Conservation (phyloP, 305 asterid species). For the Fraxinus latifolia region DNA sequence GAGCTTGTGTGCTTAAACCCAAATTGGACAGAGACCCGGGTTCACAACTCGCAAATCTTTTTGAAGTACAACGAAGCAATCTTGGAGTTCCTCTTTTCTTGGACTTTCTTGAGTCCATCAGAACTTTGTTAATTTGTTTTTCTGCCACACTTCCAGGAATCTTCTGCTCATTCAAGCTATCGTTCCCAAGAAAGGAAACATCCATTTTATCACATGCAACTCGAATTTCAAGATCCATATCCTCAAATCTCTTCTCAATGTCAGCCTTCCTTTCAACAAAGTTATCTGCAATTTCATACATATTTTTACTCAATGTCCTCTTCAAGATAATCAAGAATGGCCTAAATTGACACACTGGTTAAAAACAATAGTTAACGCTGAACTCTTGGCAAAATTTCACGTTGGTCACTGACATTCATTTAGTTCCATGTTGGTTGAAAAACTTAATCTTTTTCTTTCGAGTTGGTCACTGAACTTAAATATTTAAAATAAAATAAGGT, state of each 20-base stretch:
- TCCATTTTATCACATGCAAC: slow-evolving; percentile 7
- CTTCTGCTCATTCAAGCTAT: slow-evolving; percentile 26
- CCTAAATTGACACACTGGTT: not conserved
- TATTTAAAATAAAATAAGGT: too few relatives aligned
- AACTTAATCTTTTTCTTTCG: not conserved
- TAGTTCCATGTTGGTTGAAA: not conserved
- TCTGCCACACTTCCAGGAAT: slow-evolving; percentile 17
- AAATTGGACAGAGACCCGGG: slow-evolving; percentile 10
- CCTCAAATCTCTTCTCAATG: slow-evolving; percentile 16
- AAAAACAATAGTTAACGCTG: not conserved
- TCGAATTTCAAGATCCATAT: slow-evolving; percentile 11
- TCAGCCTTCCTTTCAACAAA: slow-evolving; percentile 17
- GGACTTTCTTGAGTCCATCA: slow-evolving; percentile 18
- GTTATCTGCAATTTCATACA: slow-evolving; percentile 17
- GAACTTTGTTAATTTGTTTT: not conserved
- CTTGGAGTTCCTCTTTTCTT: slow-evolving; percentile 24
- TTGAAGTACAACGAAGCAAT: slow-evolving; percentile 26
- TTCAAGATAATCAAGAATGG: not conserved
- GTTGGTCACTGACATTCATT: not conserved
- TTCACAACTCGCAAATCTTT: slow-evolving; percentile 26
- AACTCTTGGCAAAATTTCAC: not conserved
- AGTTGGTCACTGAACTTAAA: not conserved
- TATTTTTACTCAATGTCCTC: not conserved
- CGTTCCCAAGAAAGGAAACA: slow-evolving; percentile 3
- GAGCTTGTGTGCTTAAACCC: slow-evolving; percentile 21